These are phyloP conservation scores for Monosporozyma siamensis DNA, from an alignment of 805 yeast species.

Conservation along the genomic window DNA sequence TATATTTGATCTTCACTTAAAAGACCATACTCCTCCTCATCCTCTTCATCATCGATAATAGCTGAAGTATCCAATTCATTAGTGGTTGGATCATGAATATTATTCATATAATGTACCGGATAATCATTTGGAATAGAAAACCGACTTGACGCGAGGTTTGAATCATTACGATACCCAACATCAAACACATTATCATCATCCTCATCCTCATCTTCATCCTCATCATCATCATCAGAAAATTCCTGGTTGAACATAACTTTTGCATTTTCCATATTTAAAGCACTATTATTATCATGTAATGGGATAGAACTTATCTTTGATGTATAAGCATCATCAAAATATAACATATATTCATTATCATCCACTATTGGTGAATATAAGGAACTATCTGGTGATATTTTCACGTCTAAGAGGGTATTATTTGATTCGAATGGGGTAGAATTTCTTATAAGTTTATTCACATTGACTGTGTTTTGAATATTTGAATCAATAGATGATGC, in stretches of 20 bases:
- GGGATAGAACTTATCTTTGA: conserved; percentile 6
- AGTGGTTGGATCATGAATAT: not conserved
- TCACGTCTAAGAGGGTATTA: conserved; percentile 2
- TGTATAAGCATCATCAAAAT: not conserved
- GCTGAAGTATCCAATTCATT: conserved; percentile 3
- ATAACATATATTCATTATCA: conserved; percentile 2
- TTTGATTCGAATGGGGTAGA: not conserved
- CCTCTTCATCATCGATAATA: conserved; percentile 5
- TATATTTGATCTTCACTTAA: conserved; percentile 18
- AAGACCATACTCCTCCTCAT: conserved; percentile 10
- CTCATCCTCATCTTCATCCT: conserved; percentile 8
- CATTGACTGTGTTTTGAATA: conserved; percentile 17
- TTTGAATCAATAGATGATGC: conserved; percentile 12
- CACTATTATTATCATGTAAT: conserved; percentile 11
- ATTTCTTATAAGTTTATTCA: conserved; percentile 18
- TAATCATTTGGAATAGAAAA: not conserved
- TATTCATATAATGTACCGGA: conserved; percentile 1
- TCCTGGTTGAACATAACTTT: conserved; percentile 26
- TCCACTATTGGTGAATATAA: not conserved
- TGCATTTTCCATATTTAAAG: conserved; percentile 24
- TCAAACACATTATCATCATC: conserved; percentile 7
- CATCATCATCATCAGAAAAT: conserved; percentile 22
- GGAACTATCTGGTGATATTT: conserved; percentile 1
- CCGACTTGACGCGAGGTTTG: not conserved
- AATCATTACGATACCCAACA: conserved; percentile 1